Evolutionary conservation across 2,329 filamentous ascomycete genomes (phyloP), one percentile per base, ranked within the genome.

Genomic region (Geosmithia putterillii): DNA sequence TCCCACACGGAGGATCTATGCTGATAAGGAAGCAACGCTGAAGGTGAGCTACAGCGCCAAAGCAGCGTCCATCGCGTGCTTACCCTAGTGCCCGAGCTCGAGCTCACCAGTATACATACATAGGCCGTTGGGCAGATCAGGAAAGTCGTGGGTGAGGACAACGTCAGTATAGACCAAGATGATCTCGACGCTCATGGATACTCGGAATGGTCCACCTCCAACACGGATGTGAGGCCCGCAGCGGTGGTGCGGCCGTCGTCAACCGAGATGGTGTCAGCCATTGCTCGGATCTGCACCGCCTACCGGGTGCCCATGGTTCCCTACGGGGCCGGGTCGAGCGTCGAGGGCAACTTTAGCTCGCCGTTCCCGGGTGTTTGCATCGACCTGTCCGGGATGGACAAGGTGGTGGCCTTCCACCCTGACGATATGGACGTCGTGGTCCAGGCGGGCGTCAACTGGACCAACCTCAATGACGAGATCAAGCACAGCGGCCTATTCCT

Each of bases 381-480:
- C 40, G 82, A 86, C 53, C 79, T 86, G 46, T 67, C 70, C 0
- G 64, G 66, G 47, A 86, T 87, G 83, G 73, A 85, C 54, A 65
- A 71, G 43, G 70, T 86, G 15, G 45, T 86, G 14, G 69, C 70
- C 0, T 64, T 86, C 20, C 76, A 84, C 45, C 73, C 76, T 4
- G 74, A 82, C 9, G 82, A 74, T 52, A 76, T 86, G 75, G 82
- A 87, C 48, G 72, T 86, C 4, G 75, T 82, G 1, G 79, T 86
- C 0, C 81, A 86, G 51, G 77, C 82, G 1, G 76, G 76, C 0
- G 72, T 86, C 4, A 73, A 76, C 42, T 86, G 81, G 80, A 76
- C 79, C 60, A 68, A 71, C 12, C 60, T 86, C 32, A 86, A 86
- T 49, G 70, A 79, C 38, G 60, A 76, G 45, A 78, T 86, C 47